These are phyloP conservation scores for Penicillium sp. DNA, from an alignment of 2,329 filamentous ascomycete species.

Conservation along the genomic window DNA sequence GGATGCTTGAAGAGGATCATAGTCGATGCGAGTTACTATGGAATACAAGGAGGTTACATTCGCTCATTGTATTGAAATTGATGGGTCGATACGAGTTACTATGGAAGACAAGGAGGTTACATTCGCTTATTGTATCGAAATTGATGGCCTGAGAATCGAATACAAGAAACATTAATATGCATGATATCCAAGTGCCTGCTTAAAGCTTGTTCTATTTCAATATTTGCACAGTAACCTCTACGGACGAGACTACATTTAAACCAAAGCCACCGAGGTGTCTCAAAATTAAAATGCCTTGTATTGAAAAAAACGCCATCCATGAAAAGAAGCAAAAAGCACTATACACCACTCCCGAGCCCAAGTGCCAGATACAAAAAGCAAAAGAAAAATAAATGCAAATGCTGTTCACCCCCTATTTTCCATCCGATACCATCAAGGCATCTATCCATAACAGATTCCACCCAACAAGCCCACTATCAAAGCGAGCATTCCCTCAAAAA, in stretches of 20 bases:
- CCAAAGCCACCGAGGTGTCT: not conserved
- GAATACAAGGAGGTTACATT: not conserved
- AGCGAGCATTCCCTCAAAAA: not conserved
- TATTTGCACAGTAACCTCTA: not conserved
- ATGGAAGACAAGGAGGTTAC: not conserved
- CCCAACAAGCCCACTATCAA: not conserved
- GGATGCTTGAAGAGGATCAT: not conserved
- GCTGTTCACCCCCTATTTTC: too few relatives aligned
- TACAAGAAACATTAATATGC: not conserved
- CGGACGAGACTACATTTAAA: not conserved
- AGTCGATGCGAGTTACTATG: not conserved
- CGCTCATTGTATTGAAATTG: not conserved
- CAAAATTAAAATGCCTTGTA: not conserved
- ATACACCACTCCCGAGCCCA: not conserved
- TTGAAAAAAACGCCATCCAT: not conserved
- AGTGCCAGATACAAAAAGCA: not conserved
- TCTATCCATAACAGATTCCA: not conserved
- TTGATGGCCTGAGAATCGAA: not conserved
- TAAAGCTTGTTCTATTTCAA: not conserved
- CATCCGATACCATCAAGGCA: constrained; percentile 2
- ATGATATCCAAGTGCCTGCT: not conserved
- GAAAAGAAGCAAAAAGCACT: not conserved
- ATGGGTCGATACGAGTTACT: not conserved
- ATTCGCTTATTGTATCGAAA: not conserved
- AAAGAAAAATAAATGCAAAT: not conserved